phyloP scores from a whole-genome alignment of 23 red algal genomes.

The Gracilaria gracilis region DNA sequence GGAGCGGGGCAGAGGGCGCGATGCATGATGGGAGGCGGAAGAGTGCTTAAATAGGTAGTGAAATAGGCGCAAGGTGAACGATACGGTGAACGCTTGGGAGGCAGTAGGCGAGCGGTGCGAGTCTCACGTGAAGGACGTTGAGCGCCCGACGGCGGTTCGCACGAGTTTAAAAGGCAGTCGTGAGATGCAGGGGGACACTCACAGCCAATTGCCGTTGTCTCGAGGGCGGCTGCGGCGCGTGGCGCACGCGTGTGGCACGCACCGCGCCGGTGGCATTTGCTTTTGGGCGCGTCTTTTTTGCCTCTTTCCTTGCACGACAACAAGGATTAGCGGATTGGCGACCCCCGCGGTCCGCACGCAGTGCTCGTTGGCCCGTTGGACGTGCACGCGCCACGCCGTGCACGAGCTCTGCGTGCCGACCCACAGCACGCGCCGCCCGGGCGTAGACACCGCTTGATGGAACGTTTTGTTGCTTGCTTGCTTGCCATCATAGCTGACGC shows the following conservation, averaged over 20 bases:
- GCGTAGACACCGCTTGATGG: background rate
- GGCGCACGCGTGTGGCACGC: background rate
- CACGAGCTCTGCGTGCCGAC: background rate
- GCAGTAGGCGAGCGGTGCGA: background rate
- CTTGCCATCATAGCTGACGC: background rate
- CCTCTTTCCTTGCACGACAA: background rate
- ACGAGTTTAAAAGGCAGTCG: background rate
- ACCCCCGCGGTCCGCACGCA: constrained; percentile 25
- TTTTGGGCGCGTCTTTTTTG: background rate
- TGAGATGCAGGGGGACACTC: constrained; percentile 2
- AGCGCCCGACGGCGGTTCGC: background rate
- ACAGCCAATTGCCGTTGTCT: constrained; percentile 56
- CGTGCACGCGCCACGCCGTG: background rate
- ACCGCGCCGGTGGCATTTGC: background rate
- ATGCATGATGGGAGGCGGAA: background rate
- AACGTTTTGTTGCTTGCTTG: background rate
- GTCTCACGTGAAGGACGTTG: constrained; percentile 16
- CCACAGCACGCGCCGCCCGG: background rate
- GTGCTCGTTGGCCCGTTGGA: background rate
- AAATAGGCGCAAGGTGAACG: background rate
- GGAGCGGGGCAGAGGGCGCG: background rate
- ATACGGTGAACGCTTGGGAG: background rate
- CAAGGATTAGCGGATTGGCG: background rate
- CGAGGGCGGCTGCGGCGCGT: constrained; percentile 13
- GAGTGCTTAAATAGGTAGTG: background rate